phyloP scores from a whole-genome alignment of 805 yeast species.

The Starmera caribaea region DNA sequence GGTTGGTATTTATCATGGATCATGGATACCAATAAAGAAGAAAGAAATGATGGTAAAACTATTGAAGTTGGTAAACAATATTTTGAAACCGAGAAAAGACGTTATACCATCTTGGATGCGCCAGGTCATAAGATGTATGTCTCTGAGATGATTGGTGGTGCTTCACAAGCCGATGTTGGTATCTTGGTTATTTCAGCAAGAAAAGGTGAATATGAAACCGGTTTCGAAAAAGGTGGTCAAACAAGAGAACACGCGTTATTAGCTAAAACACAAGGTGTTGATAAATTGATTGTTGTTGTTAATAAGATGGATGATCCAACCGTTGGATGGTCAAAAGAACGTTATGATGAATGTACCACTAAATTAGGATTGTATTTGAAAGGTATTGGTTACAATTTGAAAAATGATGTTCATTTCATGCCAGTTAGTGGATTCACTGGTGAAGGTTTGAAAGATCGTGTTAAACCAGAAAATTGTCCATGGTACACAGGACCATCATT shows the following conservation, averaged over 20 bases:
- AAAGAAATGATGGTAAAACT: constrained; percentile 97
- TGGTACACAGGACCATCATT: constrained; percentile 94
- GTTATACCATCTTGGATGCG: constrained; percentile 96
- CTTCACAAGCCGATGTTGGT: constrained; percentile 99
- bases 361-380: constrained; percentile 72
- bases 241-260: constrained; percentile 95
- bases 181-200: constrained; percentile 94
- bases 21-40: constrained; percentile 98
- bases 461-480: constrained; percentile 61
- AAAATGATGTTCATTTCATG: constrained; percentile 84
- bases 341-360: constrained; percentile 90
- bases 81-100: constrained; percentile 95
- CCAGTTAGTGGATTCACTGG: constrained; percentile 99
- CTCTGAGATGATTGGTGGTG: constrained; percentile 99
- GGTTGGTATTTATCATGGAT: constrained; percentile 99
- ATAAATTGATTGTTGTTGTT: constrained; percentile 84
- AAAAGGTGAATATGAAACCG: constrained; percentile 99
- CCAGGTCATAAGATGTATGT: constrained; percentile 99
- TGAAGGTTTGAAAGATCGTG: constrained; percentile 88
- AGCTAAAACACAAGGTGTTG: constrained; percentile 98
- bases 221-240: constrained; percentile 98
- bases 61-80: constrained; percentile 98
- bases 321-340: constrained; percentile 89
- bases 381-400: constrained; percentile 79
- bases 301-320: constrained; percentile 99